phyloP scores from a whole-genome alignment of 1,284 basidiomycete species.

The Clitocybe nebularis region DNA sequence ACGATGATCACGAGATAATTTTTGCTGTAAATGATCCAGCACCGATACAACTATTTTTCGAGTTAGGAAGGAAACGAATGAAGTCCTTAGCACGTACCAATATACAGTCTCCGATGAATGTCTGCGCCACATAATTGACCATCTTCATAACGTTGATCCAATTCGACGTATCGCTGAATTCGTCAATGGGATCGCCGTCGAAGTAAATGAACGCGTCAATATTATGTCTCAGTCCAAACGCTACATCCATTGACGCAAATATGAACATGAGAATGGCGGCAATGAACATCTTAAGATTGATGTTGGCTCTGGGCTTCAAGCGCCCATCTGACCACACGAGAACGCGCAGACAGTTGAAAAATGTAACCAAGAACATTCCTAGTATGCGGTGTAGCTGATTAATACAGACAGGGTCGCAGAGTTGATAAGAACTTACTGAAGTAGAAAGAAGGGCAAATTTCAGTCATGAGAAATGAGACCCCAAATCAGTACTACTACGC shows the following conservation, averaged over 20 bases:
- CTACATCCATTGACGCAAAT: slow-evolving; percentile 34
- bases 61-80: not conserved
- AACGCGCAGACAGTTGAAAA: slow-evolving; percentile 30
- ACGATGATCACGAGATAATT: slow-evolving; percentile 25
- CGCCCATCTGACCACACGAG: slow-evolving; percentile 28
- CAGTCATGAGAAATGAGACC: not conserved
- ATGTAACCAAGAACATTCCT: slow-evolving; percentile 36
- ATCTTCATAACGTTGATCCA: slow-evolving; percentile 37
- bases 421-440: not conserved
- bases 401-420: too few relatives aligned
- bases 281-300: slow-evolving; percentile 33
- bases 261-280: slow-evolving; percentile 32
- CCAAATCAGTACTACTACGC: slow-evolving; percentile 8
- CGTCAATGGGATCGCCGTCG: slow-evolving; percentile 25
- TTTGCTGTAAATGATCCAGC: slow-evolving; percentile 31
- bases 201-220: slow-evolving; percentile 33
- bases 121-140: slow-evolving; percentile 32
- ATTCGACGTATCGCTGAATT: slow-evolving; percentile 28
- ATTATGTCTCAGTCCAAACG: slow-evolving; percentile 35
- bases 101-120: slow-evolving; percentile 34
- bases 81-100: slow-evolving; percentile 25
- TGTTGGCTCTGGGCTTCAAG: slow-evolving; percentile 21
- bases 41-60: slow-evolving; percentile 29
- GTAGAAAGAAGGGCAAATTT: slow-evolving; percentile 1
- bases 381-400: not conserved